Percentiles rank a stretch among this genome's conserved stretches.
Evolutionary conservation across 1,284 basidiomycete species (phyloP).

Genomic region (Cutaneotrichosporon sp.): DNA sequence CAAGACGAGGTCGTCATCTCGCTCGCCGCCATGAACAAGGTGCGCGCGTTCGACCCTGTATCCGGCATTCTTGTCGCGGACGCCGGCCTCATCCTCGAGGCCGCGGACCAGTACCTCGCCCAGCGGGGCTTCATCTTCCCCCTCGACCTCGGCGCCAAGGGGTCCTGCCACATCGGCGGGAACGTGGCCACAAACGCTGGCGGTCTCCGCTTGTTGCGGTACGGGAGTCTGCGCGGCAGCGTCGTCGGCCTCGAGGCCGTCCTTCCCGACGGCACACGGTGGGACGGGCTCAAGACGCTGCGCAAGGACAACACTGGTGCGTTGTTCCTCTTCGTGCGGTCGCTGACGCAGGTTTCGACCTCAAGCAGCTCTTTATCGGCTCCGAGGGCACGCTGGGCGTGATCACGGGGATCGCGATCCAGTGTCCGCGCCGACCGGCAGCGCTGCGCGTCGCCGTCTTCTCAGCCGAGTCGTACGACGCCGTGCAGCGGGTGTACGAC

Average conservation of each 20-base stretch:
- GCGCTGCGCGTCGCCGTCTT: conserved; percentile 61
- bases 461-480: conserved; percentile 59
- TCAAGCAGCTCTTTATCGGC: conserved; percentile 98
- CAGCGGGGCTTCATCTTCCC: conserved; percentile 96
- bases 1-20: conserved; percentile 87
- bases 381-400: conserved; percentile 95
- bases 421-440: conserved; percentile 83
- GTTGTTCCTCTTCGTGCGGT: no score
- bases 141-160: conserved; percentile 96
- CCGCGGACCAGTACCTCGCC: conserved; percentile 80
- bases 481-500: conserved; percentile 59
- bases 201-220: conserved; percentile 87
- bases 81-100: conserved; percentile 93
- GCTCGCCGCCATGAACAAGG: conserved; percentile 76
- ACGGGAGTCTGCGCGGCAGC: conserved; percentile 92
- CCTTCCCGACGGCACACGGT: conserved; percentile 89
- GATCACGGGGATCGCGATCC: conserved; percentile 92
- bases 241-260: conserved; percentile 98
- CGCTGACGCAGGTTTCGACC: conserved; percentile 79
- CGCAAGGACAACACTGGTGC: conserved; percentile 97
- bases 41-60: conserved; percentile 89
- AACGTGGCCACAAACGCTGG: conserved; percentile 98
- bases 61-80: conserved; percentile 69
- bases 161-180: conserved; percentile 98
- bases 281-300: conserved; percentile 74